Base-by-base conservation (phyloP, 2,329 filamentous ascomycete species). In the Paecilomyces formosus region DNA sequence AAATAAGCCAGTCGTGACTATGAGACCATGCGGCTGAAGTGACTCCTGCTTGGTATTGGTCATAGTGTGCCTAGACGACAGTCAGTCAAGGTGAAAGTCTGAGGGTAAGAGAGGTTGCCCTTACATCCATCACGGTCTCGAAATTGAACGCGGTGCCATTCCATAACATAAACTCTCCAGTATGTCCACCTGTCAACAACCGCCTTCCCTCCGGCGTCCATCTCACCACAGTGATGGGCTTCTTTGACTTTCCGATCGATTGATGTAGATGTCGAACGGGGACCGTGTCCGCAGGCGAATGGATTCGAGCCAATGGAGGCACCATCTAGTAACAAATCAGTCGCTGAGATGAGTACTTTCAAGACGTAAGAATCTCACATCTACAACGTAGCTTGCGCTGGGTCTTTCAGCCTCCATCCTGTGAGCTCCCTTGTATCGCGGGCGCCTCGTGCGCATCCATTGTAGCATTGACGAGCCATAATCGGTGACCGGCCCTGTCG, bases 91-190 rank as follows among this genome's bases (percentile, higher is more conserved):
- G 56, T 56, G 30, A 49, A 26, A 3, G 8, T 18, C 18, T 5
- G 3, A 9, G 7, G 50, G 11, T 13, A 6, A 11, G 11, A 55
- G 7, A 26, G 18, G 15, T 54, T 11, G 35, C 26, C 70, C 76
- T 56, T 64, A 81, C 79, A 74, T 96, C 92, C 89, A 97, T 97
- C 28, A 99, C 97, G 3, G 94, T 97, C 78, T 99, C 94, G 68
- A 99, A 99, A 74, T 99, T 97, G 83, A 99, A 99, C 24, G 92
- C 93, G 51, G 93, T 97, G 62, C 94, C 94, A 72, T 99, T 99
- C 94, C 94, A 99, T 3, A 99, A 77, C 45, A 95, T 99, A 69
- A 99, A 99, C 73, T 99, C 94, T 69, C 94, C 94, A 72, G 93
- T 97, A 65, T 92, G 96, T 0, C 92, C 96, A 22, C 92, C 94